phyloP scores from a whole-genome alignment of 2,329 filamentous ascomycete genomes.

The Graphium sp. region DNA sequence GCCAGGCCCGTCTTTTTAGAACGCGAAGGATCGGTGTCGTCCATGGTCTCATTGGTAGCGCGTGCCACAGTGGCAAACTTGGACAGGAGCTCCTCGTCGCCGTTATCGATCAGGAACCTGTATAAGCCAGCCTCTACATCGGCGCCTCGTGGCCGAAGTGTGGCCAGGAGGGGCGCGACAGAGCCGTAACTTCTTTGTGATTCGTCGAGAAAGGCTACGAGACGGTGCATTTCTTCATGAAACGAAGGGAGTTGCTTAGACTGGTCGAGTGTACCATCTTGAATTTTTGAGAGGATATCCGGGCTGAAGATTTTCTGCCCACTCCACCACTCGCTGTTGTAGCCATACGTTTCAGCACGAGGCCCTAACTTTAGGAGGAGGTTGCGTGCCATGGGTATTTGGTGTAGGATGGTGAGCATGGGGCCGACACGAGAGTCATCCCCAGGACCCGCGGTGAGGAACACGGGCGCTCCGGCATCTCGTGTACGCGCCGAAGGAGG shows the following conservation, averaged over 20 bases:
- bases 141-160: too few species aligned
- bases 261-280: conserved; percentile 2
- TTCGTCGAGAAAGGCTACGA: conserved; percentile 45
- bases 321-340: conserved; percentile 44
- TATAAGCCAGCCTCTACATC: conserved; percentile 25
- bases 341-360: conserved; percentile 30
- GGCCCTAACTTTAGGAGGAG: conserved; percentile 27
- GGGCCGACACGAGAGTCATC: conserved; percentile 28
- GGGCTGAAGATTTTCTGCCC: conserved; percentile 30
- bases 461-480: conserved; percentile 26
- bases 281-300: conserved; percentile 16
- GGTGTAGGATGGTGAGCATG: conserved; percentile 40
- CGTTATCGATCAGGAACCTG: conserved; percentile 17
- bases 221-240: conserved; percentile 38
- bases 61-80: conserved; percentile 15
- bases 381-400: conserved; percentile 41
- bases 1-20: too few species aligned
- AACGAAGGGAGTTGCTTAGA: conserved; percentile 14
- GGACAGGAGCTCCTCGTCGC: conserved; percentile 11
- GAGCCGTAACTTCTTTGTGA: conserved; percentile 44
- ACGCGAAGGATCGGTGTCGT: too few species aligned
- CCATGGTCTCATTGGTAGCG: too few species aligned
- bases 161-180: too few species aligned
- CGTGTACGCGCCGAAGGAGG: conserved; percentile 4
- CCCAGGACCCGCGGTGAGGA: conserved; percentile 20